Conservation (phyloP, 2,329 filamentous ascomycete genomes). For the Celoporthe dispersa region DNA sequence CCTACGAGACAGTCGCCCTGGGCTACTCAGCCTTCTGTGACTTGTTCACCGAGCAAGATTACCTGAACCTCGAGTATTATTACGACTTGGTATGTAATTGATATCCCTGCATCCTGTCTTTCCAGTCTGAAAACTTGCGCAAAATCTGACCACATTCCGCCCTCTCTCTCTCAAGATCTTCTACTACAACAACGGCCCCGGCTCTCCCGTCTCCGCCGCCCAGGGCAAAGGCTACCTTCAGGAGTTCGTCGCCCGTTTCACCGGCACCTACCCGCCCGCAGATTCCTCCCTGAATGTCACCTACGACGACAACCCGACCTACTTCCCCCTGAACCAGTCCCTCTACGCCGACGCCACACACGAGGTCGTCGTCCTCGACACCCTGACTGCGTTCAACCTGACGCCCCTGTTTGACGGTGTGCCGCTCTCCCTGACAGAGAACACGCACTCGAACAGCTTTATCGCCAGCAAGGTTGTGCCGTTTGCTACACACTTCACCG, state of each 20-base stretch:
- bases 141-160: not conserved
- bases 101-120: constrained; percentile 35
- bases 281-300: constrained; percentile 39
- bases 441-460: constrained; percentile 36
- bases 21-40: constrained; percentile 48
- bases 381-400: constrained; percentile 40
- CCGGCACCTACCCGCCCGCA: constrained; percentile 36
- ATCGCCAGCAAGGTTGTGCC: constrained; percentile 39
- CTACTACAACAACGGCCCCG: constrained; percentile 41
- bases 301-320: constrained; percentile 46
- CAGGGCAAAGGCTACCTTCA: constrained; percentile 40
- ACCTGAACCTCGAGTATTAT: constrained; percentile 49
- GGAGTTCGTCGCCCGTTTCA: constrained; percentile 41
- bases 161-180: constrained; percentile 32
- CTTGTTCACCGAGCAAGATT: constrained; percentile 48
- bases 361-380: constrained; percentile 43
- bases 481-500: constrained; percentile 40
- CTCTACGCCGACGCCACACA: constrained; percentile 49
- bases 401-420: constrained; percentile 38
- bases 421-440: constrained; percentile 32
- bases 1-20: constrained; percentile 42
- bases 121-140: constrained; percentile 22
- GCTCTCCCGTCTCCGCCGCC: constrained; percentile 40
- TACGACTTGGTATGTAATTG: constrained; percentile 41
- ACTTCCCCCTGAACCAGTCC: constrained; percentile 48